These are phyloP conservation scores for Vitis hybrid DNA, from an alignment of 177 flowering plant species.

Conservation along the genomic window DNA sequence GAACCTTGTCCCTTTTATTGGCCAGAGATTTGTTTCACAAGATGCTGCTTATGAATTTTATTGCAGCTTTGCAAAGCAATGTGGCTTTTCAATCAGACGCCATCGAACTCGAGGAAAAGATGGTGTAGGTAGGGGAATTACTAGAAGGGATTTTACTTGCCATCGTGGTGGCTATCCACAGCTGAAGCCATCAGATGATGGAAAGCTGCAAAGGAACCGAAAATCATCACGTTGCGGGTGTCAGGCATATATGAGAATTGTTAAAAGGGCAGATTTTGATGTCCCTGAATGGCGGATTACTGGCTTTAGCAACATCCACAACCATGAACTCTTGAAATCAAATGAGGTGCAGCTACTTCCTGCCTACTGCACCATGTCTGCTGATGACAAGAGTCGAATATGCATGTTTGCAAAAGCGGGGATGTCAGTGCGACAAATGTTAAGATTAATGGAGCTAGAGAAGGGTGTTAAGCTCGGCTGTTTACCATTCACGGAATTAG, in stretches of 20 bases:
- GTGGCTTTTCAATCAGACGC: constrained; percentile 71
- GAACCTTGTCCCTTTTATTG: constrained; percentile 74
- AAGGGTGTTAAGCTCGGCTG: constrained; percentile 67
- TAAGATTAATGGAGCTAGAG: constrained; percentile 71
- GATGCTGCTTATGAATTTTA: constrained; percentile 88
- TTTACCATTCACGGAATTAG: constrained; percentile 66
- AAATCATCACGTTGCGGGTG: constrained; percentile 82
- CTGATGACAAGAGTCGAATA: constrained; percentile 70
- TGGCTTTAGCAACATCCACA: constrained; percentile 65
- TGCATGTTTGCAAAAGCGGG: constrained; percentile 82
- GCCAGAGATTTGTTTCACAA: constrained; percentile 81
- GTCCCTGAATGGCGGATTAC: constrained; percentile 82
- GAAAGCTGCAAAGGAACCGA: constrained; percentile 64
- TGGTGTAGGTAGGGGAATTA: constrained; percentile 73
- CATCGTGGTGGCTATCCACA: constrained; percentile 74
- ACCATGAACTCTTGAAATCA: constrained; percentile 62
- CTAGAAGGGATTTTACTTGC: constrained; percentile 73
- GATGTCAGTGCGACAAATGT: constrained; percentile 73
- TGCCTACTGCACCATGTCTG: constrained; percentile 53
- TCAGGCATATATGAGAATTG: constrained; percentile 71
- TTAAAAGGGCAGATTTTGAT: constrained; percentile 59
- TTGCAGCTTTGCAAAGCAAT: constrained; percentile 73
- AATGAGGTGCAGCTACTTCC: constrained; percentile 57
- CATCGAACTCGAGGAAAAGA: constrained; percentile 73
- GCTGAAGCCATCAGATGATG: constrained; percentile 57